Base-by-base conservation (phyloP, 805 yeast genomes). In the Scheffersomyces ergatensis region DNA sequence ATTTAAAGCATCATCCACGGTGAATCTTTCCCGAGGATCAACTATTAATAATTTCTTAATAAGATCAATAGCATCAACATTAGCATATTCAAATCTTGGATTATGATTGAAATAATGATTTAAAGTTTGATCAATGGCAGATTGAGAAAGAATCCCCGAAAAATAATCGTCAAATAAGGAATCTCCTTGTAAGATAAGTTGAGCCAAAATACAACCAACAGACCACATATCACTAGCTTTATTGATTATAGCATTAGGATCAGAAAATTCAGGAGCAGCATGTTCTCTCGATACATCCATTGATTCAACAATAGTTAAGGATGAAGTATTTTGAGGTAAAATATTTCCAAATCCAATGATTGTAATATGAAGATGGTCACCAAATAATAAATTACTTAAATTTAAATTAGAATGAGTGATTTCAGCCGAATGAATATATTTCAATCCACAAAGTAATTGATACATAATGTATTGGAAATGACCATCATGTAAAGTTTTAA, bases 181-280 rank as follows among this genome's bases (percentile, higher is more conserved):
- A 7, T 14, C 13, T 25, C 29, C 96, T 51, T 79, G 78, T 2
- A 95, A 95, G n/a, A 92, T 66, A 45, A 92, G 73, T 59, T 92
- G 98, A 1, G 97, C 97, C 39, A 92, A 67, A 44, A 92, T 89
- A 65, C 98, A 92, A 2, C 98, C 98, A 16, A 92, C 95, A 0
- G 97, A 88, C 98, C 98, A 92, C 42, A 92, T 77, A 62, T 92
- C 98, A 44, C 92, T 90, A 23, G 98, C 96, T 65, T 88, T 89
- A n/a, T n/a, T n/a, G n/a, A n/a, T 92, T 42, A 89, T 87, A 62
- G 90, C 95, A 68, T 86, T 88, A 46, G 92, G 83, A 40, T n/a
- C n/a, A n/a, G n/a, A n/a, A n/a, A n/a, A n/a, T n/a, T n/a, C n/a
- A n/a, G n/a, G n/a, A n/a, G n/a, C n/a, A n/a, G n/a, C n/a, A n/a